Conservation (phyloP, 1,284 basidiomycete genomes). For the Fomitopsis palustris region DNA sequence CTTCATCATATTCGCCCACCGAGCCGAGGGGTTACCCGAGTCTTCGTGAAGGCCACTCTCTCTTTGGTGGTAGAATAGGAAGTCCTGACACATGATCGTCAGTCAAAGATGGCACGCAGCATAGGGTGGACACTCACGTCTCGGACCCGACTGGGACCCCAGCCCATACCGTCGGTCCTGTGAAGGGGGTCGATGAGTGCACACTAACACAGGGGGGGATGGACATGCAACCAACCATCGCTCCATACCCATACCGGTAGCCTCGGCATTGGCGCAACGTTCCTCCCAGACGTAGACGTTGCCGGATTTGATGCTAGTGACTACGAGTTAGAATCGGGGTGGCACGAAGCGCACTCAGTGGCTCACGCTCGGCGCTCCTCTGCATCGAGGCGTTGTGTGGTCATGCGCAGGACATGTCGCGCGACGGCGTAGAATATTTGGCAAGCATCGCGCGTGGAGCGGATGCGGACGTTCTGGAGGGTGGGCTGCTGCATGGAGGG, state of each 20-base stretch:
- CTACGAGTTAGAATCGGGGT: not conserved
- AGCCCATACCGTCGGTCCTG: slow-evolving; percentile 81
- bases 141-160: slow-evolving; percentile 76
- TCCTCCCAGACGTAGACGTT: slow-evolving; percentile 87
- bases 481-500: slow-evolving; percentile 59
- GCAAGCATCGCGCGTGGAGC: slow-evolving; percentile 72
- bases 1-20: slow-evolving; percentile 76
- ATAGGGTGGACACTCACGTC: slow-evolving; percentile 46
- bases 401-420: slow-evolving; percentile 62
- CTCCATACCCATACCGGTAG: slow-evolving; percentile 77
- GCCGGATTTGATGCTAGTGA: slow-evolving; percentile 41
- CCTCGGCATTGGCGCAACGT: slow-evolving; percentile 71
- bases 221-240: slow-evolving; percentile 48
- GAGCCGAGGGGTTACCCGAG: slow-evolving; percentile 58
- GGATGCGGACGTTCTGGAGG: slow-evolving; percentile 68
- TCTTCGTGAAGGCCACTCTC: slow-evolving; percentile 66
- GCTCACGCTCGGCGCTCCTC: slow-evolving; percentile 47
- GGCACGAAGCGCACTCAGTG: not conserved
- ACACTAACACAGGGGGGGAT: no score
- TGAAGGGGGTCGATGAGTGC: no score
- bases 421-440: slow-evolving; percentile 77
- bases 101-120: slow-evolving; percentile 6
- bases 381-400: slow-evolving; percentile 74
- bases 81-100: slow-evolving; percentile 48
- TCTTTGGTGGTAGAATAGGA: slow-evolving; percentile 80